Evolutionary conservation across 106 monocot genomes (phyloP).

Genomic region (Allium sativum): DNA sequence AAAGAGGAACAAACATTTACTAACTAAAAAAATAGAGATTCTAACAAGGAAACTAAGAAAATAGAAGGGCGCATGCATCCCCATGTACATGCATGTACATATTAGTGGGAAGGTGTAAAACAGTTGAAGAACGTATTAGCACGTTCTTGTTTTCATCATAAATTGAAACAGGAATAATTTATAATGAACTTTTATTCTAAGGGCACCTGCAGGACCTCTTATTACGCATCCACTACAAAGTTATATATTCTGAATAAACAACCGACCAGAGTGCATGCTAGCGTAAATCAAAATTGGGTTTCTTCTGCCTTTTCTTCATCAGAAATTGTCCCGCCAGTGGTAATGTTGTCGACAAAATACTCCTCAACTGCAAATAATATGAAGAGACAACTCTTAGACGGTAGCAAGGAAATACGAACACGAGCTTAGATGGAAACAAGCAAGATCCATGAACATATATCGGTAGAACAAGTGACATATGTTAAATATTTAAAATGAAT

Average conservation of each 20-base stretch:
- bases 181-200: too few species aligned
- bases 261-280: not conserved
- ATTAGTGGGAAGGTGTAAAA: too few species aligned
- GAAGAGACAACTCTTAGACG: not conserved
- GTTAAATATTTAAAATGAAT: not conserved
- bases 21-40: too few species aligned
- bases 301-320: conserved; percentile 63
- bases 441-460: not conserved
- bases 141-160: too few species aligned
- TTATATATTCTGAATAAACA: not conserved
- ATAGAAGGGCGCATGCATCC: too few species aligned
- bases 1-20: too few species aligned
- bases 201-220: too few species aligned
- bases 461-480: too few species aligned
- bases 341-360: conserved; percentile 69
- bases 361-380: conserved; percentile 49
- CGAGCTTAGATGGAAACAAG: not conserved
- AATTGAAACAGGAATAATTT: too few species aligned
- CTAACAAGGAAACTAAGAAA: too few species aligned
- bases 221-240: not conserved
- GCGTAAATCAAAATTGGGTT: not conserved
- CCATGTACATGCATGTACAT: too few species aligned
- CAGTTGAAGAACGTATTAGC: too few species aligned
- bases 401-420: not conserved
- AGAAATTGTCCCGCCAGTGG: conserved; percentile 32